Percentiles rank a stretch among this genome's conserved stretches.
Conservation (phyloP, 371 early-diverging fungal species). For the Zopfochytrium polystomum region DNA sequence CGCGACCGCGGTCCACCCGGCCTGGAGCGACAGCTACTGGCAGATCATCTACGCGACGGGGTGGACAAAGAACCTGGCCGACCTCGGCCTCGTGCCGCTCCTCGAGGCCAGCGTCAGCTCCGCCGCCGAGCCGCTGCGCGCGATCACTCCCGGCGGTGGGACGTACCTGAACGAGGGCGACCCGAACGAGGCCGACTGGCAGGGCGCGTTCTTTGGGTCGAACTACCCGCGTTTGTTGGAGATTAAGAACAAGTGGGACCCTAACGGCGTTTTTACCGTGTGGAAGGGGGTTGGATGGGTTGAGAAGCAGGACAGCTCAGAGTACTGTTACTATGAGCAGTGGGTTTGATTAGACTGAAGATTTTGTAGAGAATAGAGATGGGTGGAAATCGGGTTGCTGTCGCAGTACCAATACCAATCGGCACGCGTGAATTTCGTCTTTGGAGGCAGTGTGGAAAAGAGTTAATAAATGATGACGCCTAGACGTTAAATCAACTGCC, state of each 20-base stretch:
- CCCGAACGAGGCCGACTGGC: slow-evolving; percentile 40
- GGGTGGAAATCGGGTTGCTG: too few species aligned
- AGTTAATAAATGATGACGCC: too few species aligned
- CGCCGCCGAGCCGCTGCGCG: slow-evolving; percentile 16
- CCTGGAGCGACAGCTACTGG: slow-evolving; percentile 36
- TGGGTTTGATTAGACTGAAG: too few species aligned
- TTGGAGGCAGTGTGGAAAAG: too few species aligned
- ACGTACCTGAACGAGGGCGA: slow-evolving; percentile 46
- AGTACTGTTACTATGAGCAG: too few species aligned
- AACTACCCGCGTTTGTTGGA: slow-evolving; percentile 39
- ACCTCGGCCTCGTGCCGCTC: background rate
- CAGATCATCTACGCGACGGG: slow-evolving; percentile 25
- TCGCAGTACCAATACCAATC: too few species aligned
- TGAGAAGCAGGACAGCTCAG: too few species aligned
- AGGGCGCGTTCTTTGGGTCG: slow-evolving; percentile 44
- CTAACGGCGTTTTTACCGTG: too few species aligned
- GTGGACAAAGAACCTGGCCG: slow-evolving; percentile 26
- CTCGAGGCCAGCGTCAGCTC: background rate
- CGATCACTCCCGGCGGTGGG: slow-evolving; percentile 30
- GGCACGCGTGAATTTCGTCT: too few species aligned
- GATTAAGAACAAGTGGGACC: slow-evolving; percentile 48
- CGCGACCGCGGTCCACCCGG: slow-evolving; percentile 21
- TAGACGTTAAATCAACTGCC: too few species aligned
- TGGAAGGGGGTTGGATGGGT: too few species aligned
- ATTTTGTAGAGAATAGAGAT: too few species aligned